Conservation (phyloP, 352 stramenopile species). For the Globisporangium perplexum region DNA sequence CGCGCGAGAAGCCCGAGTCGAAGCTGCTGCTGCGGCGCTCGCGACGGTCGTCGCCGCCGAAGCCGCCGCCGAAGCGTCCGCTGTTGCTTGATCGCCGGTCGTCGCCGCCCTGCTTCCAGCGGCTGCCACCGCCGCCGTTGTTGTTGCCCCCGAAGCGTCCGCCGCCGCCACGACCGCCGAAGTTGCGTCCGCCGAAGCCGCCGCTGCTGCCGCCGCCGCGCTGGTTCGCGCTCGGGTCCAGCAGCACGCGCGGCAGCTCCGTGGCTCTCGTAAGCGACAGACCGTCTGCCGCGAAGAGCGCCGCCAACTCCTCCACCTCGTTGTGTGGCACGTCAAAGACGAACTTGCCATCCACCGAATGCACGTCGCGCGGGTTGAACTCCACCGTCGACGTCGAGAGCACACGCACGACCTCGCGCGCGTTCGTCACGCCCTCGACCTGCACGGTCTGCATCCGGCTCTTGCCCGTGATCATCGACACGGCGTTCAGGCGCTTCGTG, state of each 20-base stretch:
- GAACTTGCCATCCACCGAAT: conserved; percentile 57
- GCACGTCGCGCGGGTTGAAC: conserved; percentile 36
- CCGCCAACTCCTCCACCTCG: conserved; percentile 36
- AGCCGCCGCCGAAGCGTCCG: conserved; percentile 14
- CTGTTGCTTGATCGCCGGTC: conserved; percentile 14
- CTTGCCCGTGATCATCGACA: conserved; percentile 77
- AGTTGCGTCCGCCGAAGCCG: not conserved
- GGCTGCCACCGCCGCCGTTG: conserved; percentile 11
- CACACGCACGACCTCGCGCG: conserved; percentile 43
- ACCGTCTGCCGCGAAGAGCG: conserved; percentile 28
- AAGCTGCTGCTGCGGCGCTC: conserved; percentile 17
- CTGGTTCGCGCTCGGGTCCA: conserved; percentile 22
- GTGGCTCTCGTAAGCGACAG: conserved; percentile 36
- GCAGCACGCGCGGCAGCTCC: conserved; percentile 53
- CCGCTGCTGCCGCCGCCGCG: conserved; percentile 9
- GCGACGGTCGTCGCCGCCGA: conserved; percentile 20
- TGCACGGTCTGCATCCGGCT: conserved; percentile 61
- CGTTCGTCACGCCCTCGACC: conserved; percentile 36
- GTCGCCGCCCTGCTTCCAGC: conserved; percentile 23
- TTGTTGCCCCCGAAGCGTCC: conserved; percentile 24
- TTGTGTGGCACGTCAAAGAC: conserved; percentile 63
- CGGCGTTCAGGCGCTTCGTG: conserved; percentile 46
- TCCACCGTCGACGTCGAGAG: conserved; percentile 36
- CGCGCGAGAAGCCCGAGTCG: conserved; percentile 40
- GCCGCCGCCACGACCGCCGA: conserved; percentile 15